phyloP scores from a whole-genome alignment of 2,329 filamentous ascomycete species.

The Fusarium dlaminii region DNA sequence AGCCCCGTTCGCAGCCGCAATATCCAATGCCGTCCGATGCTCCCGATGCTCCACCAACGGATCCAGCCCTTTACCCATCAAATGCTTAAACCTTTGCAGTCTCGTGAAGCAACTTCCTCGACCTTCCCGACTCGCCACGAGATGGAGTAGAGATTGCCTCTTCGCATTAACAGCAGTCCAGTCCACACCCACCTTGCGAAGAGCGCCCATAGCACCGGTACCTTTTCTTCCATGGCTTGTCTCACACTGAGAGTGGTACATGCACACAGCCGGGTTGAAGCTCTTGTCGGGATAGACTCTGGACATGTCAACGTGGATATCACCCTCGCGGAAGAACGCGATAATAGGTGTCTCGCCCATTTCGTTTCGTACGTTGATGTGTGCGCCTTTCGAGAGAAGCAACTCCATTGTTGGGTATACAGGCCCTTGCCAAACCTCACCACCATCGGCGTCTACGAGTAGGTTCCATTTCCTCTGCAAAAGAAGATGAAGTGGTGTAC shows the following conservation, averaged over 20 bases:
- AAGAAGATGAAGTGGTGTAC: background rate
- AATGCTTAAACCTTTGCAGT: background rate
- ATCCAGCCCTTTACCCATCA: background rate
- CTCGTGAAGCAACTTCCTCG: background rate
- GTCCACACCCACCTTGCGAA: background rate
- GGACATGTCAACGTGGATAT: background rate
- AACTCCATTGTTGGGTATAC: background rate
- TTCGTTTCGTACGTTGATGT: background rate
- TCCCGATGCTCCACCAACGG: background rate
- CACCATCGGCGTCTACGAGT: background rate
- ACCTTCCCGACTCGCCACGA: fast-evolving
- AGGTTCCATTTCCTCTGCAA: background rate
- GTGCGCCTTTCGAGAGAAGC: background rate
- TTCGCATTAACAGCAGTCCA: background rate
- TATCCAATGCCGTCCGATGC: background rate
- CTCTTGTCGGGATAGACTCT: background rate
- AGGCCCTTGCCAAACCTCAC: background rate
- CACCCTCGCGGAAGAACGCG: background rate
- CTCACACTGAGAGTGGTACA: background rate
- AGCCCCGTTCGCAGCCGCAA: background rate
- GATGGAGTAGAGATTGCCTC: background rate
- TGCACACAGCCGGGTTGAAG: background rate
- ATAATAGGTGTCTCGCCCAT: background rate
- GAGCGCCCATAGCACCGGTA: background rate
- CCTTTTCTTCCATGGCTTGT: background rate